These are phyloP conservation scores for Citrullus amarus DNA, from an alignment of 306 rosid genomes.

Conservation along the genomic window DNA sequence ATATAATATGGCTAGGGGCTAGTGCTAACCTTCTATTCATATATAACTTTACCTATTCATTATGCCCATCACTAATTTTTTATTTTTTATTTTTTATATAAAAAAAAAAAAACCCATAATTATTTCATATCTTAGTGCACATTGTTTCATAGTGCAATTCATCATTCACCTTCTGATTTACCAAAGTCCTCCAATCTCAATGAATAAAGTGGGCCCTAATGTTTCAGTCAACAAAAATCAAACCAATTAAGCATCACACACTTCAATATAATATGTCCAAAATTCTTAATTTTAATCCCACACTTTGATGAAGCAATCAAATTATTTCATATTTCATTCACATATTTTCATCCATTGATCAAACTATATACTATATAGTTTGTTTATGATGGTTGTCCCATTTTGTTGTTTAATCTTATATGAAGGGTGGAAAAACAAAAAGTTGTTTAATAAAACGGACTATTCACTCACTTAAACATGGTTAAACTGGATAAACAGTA, in stretches of 20 bases:
- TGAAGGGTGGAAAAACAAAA: too few relatives aligned
- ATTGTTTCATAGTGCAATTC: neutral
- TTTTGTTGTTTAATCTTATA: too few relatives aligned
- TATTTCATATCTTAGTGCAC: neutral
- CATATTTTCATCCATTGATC: neutral
- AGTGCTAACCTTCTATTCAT: too few relatives aligned
- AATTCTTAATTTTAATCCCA: neutral
- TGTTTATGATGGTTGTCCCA: neutral
- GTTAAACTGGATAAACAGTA: too few relatives aligned
- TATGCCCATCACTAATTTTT: too few relatives aligned
- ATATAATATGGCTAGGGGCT: too few relatives aligned
- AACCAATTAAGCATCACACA: neutral
- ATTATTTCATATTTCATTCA: too few relatives aligned
- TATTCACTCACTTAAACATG: too few relatives aligned
- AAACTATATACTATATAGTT: neutral
- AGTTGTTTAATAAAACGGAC: too few relatives aligned
- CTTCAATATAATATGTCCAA: neutral
- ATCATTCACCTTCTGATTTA: conserved; percentile 5
- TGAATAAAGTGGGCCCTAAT: neutral
- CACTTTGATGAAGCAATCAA: neutral
- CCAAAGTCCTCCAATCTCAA: neutral
- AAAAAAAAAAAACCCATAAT: neutral
- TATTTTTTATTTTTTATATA: too few relatives aligned
- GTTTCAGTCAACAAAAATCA: neutral
- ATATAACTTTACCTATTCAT: too few relatives aligned